Base-by-base conservation (phyloP, 805 yeast genomes). In the Lipomyces spencermartinsiae region DNA sequence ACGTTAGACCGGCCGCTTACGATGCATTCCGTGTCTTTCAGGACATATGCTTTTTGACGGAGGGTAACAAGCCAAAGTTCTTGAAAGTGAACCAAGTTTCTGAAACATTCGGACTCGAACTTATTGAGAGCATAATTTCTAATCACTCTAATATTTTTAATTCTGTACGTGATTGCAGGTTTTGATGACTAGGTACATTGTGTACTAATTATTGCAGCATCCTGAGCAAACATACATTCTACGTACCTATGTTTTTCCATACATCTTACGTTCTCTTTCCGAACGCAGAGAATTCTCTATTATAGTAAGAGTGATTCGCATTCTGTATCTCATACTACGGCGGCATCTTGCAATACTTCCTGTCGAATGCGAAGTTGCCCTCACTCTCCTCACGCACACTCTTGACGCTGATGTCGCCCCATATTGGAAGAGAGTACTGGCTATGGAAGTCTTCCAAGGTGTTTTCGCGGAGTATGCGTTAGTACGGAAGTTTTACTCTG, bases 341-440 rank as follows among this genome's bases (percentile, higher is more conserved):
- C 87, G 88, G 33, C 91, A 87, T 72, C 81, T 93, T 25, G 78
- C 82, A 0, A 83, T 86, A 6, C 78, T 94, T 49, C 89, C 86
- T 62, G 84, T 90, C 39, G 98, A 94, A 77, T 83, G 91, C 33
- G 97, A 93, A 74, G 93, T 92, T 6, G 86, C 93, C 1, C 78
- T 94, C 16, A 88, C 96, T 0, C 81, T 90, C 33, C 78, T 93
- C 43, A 91, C 90, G 19, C 96, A 91, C 75, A 83, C 85, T n/a
- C 75, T 91, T n/a, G 82, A 89, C 0, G 81, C 82, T 43, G 87
- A 86, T 5, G 83, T 88, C 0, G 83, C 83, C 0, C 87, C 89
- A 1, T 66, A 74, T 6, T 94, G 98, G 98, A 91, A 90, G 71
- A 86, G 87, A 68, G 83, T 87, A 1, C 77, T 93, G 14, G 86